Evolutionary conservation across 306 rosid species (phyloP), one percentile per base, ranked within the genome.

Genomic region (Fragaria vesca): DNA sequence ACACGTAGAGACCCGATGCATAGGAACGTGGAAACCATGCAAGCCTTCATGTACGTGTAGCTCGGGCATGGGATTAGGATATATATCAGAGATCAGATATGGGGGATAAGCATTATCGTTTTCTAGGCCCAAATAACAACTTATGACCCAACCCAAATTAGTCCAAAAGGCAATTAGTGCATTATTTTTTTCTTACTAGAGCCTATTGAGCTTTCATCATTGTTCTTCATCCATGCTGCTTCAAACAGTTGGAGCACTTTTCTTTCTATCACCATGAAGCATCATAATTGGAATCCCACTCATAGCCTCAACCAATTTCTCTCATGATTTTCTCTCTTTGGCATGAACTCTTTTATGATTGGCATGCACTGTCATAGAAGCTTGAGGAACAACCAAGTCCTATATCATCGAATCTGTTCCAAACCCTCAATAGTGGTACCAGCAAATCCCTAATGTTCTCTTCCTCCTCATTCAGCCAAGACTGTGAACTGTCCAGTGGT

Each of bases 21-120:
- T 72, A 52, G 76, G 68, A 66, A 88, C 91, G 89, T 89, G 91
- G 90, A 86, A 74, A 51, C 77, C 73, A 17, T 72, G 72, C 71
- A 83, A 72, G 62, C 67, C 54, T 81, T 73, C 46, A 83, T 82
- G 88, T 21, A 73, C 65, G 1, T 20, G 38, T 48, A 15, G 30
- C 65, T 62, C 30, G 36, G 40, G 12, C 42, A 30, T 30, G 68
- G 12, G 43, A 28, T 62, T 61, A 36, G 15, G 6, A 3, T 16
- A 8, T 1, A 42, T 24, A 24, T 24, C 26, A 24, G 26, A 24
- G 26, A 24, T 38, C 42, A 38, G 5, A 38, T 21, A 5, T 2
- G 18, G 6, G 36, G 51, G 72, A 40, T 40, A 67, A 40, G 51
- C 51, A 46, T 40, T 40, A 11, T 40, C 51, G 9, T 26, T n/a